phyloP scores from a whole-genome alignment of 2,329 filamentous ascomycete genomes.

The Hypoxylon sp. region DNA sequence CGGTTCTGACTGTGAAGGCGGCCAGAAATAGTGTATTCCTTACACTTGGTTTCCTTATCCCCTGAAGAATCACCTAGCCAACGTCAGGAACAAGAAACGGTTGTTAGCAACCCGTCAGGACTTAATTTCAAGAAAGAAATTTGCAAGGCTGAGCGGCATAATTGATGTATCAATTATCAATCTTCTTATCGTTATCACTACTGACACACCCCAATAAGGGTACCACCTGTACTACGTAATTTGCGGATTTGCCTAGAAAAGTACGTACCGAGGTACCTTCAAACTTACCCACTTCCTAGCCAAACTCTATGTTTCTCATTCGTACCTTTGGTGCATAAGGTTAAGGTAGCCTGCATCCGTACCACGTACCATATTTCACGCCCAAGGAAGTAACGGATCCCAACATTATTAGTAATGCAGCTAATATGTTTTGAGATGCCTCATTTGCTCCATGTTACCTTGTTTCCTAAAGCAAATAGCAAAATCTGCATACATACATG shows the following conservation, averaged over 20 bases:
- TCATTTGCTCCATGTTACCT: neutral
- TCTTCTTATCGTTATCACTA: slow-evolving; percentile 5
- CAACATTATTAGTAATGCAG: slow-evolving; percentile 12
- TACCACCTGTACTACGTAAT: slow-evolving; percentile 15
- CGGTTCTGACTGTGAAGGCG: neutral
- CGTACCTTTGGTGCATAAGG: slow-evolving; percentile 3
- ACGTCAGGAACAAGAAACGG: neutral
- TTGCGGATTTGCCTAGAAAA: neutral
- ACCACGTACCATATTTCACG: neutral
- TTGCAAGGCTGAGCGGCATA: slow-evolving; percentile 22
- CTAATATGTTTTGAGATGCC: neutral
- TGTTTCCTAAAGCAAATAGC: slow-evolving; percentile 1
- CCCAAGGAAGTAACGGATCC: neutral
- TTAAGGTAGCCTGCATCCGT: slow-evolving; percentile 6
- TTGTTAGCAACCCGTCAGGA: neutral
- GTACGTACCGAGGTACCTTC: neutral
- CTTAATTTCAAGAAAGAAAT: slow-evolving; percentile 13
- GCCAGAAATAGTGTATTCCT: neutral
- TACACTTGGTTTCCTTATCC: neutral
- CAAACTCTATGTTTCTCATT: slow-evolving; percentile 1
- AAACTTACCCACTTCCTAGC: neutral
- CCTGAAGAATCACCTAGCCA: neutral
- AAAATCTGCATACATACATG: slow-evolving; percentile 2
- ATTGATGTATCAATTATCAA: slow-evolving; percentile 3
- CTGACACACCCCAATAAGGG: slow-evolving; percentile 1